Evolutionary conservation across 257 asterid genomes (phyloP).

Genomic region (Oldenlandia corymbosa): DNA sequence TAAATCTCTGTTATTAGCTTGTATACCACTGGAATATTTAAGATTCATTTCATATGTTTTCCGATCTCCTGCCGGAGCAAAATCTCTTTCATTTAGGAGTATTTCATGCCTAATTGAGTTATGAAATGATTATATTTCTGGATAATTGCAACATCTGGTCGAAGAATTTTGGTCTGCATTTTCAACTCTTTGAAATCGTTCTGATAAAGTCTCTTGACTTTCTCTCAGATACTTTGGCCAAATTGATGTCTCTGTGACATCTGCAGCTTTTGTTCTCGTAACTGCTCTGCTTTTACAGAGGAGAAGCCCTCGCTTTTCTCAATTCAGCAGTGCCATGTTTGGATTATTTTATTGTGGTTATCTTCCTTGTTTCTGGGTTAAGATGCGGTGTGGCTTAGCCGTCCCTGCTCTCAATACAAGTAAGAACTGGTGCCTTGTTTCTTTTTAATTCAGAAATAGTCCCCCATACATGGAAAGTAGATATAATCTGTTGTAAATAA

Average conservation of each 20-base stretch:
- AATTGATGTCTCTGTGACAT: slow-evolving; percentile 83
- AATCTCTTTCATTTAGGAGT: not conserved
- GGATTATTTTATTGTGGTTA: slow-evolving; percentile 95
- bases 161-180: not conserved
- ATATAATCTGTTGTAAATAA: not conserved
- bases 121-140: not conserved
- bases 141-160: not conserved
- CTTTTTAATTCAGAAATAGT: not conserved
- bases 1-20: not conserved
- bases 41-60: not conserved
- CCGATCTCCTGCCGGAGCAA: not conserved
- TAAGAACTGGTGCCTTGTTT: slow-evolving; percentile 32
- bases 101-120: not conserved
- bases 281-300: slow-evolving; percentile 73
- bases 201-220: slow-evolving; percentile 6
- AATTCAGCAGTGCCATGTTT: slow-evolving; percentile 91
- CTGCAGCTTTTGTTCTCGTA: slow-evolving; percentile 85
- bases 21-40: not conserved
- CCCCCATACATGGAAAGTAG: not conserved
- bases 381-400: slow-evolving; percentile 81
- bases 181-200: slow-evolving; percentile 2
- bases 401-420: slow-evolving; percentile 78
- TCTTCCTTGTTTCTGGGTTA: slow-evolving; percentile 99
- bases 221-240: slow-evolving; percentile 74
- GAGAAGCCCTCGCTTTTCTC: slow-evolving; percentile 89